Evolutionary conservation across 1,139 yeast species (phyloP), one percentile per base, ranked within the genome.

Genomic region (Saccharomyces hybrid): DNA sequence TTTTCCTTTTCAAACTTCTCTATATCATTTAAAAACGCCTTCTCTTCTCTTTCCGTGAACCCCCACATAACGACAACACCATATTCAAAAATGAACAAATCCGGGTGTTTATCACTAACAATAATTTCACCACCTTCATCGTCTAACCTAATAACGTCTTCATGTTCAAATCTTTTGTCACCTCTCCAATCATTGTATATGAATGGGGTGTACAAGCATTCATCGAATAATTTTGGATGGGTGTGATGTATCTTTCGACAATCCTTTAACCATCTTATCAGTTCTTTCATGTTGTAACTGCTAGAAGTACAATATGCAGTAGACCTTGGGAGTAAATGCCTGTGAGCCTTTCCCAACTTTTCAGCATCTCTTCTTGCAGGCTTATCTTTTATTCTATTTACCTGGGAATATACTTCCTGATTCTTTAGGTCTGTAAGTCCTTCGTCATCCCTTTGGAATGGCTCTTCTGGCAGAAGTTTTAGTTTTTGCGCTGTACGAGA

Each of bases 31-130:
- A 93, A 73, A 64, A 93, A 88, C 54, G 91, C 83, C 61, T 82
- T 81, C 68, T 93, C 98, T 70, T 93, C 97, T 54, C 83, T 79
- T 55, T 81, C 78, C 1, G 91, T 81, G 66, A 88, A 93, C 1
- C 99, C 98, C 99, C 99, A 93, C 77, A 91, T 75, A 1, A 93
- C 95, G 21, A 89, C 83, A 14, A 91, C 98, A 28, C 99, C 99
- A 69, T 91, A 91, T 64, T 90, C 97, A 73, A 93, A 93, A 19
- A 91, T 77, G 66, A 90, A 93, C 7, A 89, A 76, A 68, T 90
- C 98, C 27, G 86, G 85, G 47, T 81, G 78, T 52, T 81, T 78
- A 62, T 82, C 82, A 68, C 84, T 82, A 53, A 90, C 83, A 63
- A 90, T 91, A 56, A 91, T 88, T 63, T 90, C 96, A 31, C 97